Evolutionary conservation across 768 basidiomycete genomes (phyloP), one percentile per base, ranked within the genome.

Genomic region (Steccherinum ochraceum): DNA sequence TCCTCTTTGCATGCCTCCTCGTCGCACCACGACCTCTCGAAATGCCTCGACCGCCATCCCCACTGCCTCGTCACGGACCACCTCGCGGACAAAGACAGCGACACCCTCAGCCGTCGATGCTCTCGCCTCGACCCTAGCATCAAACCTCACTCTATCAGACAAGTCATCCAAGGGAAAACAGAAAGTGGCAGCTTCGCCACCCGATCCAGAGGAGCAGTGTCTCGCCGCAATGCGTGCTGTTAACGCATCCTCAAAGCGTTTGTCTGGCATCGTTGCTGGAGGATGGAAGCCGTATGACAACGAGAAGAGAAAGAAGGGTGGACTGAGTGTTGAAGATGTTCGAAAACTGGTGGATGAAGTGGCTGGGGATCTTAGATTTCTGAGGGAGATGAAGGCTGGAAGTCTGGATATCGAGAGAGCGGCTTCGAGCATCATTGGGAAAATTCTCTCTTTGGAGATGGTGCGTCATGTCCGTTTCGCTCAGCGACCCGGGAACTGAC

Each of bases 401-500:
- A 76, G 78, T 55, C 13, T 86, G 7, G 83, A 90, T 55, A 74
- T 89, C 4, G 90, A 92, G 66, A 74, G 83, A 30, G 87, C 86
- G 2, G 89, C 84, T 1, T 74, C 75, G 46, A 83, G 82, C 52
- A 67, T 90, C 3, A 61, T 81, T 4, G 84, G 79, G 5, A 89
- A 89, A 63, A 64, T 91, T 1, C 70, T 89, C 21, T 58, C 74
- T 20, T 61, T 91, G 45, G 85, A 88, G 56, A 69, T 89, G 80
- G 89, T 91, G 59, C 48, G 88, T 74, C 21, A n/a, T n/a, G 30
- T 44, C 48, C 2, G 24, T 27, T 35, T 23, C 26, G 23, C 12
- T 23, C n/a, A n/a, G n/a, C n/a, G n/a, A n/a, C n/a, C n/a, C n/a
- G n/a, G n/a, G n/a, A n/a, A n/a, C n/a, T n/a, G n/a, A n/a, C n/a